Evolutionary conservation across 768 basidiomycete genomes (phyloP), one percentile per base, ranked within the genome.

Genomic region (Mycena amicta): DNA sequence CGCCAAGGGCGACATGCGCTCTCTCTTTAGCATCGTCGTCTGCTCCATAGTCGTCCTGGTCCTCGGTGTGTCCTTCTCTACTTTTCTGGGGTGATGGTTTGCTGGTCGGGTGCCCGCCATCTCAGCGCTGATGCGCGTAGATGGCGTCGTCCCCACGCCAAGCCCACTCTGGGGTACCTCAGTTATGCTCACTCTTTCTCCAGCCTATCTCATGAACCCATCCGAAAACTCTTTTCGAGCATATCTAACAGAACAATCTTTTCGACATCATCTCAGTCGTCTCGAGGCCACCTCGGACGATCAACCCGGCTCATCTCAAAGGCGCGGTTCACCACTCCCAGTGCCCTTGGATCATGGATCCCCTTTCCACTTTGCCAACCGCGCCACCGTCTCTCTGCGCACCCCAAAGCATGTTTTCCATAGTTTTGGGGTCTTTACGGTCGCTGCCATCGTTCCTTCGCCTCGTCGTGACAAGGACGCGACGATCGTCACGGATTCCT

Each of bases 211-310:
- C 70, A 93, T 94, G 30, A 98, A 98, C 73, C 96, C 96, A 23
- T 87, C 89, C 55, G 95, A 98, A 74, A 87, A 87, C 47, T 94
- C 94, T 5, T 98, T 99, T 75, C 87, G 95, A 52, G 81, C 93
- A 20, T 95, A 93, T 76, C 87, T 98, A 65, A 98, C 95, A n/a
- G 95, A 97, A 69, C 92, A 92, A 69, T 95, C 94, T 25, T 98
- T 99, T 72, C 92, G 95, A 52, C 91, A 92, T 55, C 95, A 98
- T 72, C 83, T 98, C 59, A 92, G 86, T 59, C 88, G 88, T 55
- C 84, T 97, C 67, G 89, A 95, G 66, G 88, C 88, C 66, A 77
- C 75, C 47, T 69, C 75, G 56, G 87, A 88, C 55, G 74, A 81
- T 55, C 78, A 83, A 55, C 57, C 68, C 23, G 68, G 64, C 50